Percentiles rank a stretch among this genome's conserved stretches.
phyloP scores from a whole-genome alignment of 768 basidiomycete genomes.

The Kwoniella heveanensis region DNA sequence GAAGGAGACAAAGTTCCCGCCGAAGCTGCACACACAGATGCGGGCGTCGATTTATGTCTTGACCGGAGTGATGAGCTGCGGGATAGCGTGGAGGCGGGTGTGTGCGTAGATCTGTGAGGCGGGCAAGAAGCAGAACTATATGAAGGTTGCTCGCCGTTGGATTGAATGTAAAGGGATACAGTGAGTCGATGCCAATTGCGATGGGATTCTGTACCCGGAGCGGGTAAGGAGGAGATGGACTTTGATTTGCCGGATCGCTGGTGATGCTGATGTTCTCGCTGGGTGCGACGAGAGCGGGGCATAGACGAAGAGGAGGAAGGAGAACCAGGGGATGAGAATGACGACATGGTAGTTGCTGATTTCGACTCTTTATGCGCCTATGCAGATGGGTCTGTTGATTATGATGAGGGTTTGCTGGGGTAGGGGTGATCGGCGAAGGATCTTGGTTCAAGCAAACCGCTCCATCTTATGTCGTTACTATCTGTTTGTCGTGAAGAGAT shows the following conservation, averaged over 20 bases:
- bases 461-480: too few relatives aligned
- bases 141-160: neutral
- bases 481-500: too few relatives aligned
- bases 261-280: slow-evolving; percentile 3
- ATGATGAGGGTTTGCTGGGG: too few relatives aligned
- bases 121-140: neutral
- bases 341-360: too few relatives aligned
- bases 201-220: slow-evolving; percentile 3
- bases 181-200: slow-evolving; percentile 2
- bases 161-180: neutral
- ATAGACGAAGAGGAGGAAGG: slow-evolving; percentile 2
- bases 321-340: neutral
- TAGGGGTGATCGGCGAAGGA: too few relatives aligned
- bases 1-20: slow-evolving; percentile 30
- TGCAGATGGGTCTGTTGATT: too few relatives aligned
- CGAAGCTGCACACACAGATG: neutral
- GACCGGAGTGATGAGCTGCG: slow-evolving; percentile 16
- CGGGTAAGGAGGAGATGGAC: slow-evolving; percentile 29
- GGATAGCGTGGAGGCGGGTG: slow-evolving; percentile 1
- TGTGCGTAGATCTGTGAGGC: neutral
- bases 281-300: neutral
- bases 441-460: too few relatives aligned
- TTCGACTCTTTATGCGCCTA: too few relatives aligned
- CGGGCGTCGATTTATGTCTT: neutral
- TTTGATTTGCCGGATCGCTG: slow-evolving; percentile 17